phyloP scores from a whole-genome alignment of 2,329 filamentous ascomycete genomes.

The Byssothecium circinans region DNA sequence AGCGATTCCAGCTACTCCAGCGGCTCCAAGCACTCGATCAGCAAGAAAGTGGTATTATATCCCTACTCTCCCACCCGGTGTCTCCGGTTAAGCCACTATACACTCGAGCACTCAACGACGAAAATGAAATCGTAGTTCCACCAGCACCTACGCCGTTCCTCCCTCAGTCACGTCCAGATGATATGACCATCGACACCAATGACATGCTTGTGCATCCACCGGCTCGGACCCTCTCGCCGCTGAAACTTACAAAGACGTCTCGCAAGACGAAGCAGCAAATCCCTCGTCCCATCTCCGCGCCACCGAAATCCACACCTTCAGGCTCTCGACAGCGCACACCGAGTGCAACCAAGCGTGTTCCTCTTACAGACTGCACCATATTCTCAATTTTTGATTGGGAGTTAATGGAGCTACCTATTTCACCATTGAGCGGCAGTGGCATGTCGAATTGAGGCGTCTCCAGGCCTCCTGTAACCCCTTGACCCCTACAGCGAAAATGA shows the following conservation, averaged over 20 bases:
- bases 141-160: neutral
- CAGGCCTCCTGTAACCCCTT: too few relatives aligned
- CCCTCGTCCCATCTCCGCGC: neutral
- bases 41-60: neutral
- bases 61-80: neutral
- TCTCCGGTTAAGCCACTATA: neutral
- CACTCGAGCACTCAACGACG: too few relatives aligned
- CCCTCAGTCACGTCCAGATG: neutral
- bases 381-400: too few relatives aligned
- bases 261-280: neutral
- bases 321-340: neutral
- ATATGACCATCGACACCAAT: neutral
- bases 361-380: neutral
- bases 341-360: neutral
- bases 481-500: too few relatives aligned
- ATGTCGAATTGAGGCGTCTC: too few relatives aligned
- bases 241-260: neutral
- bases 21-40: neutral
- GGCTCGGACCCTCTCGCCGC: too few relatives aligned
- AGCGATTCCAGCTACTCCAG: neutral
- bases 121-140: neutral
- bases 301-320: neutral
- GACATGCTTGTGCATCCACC: too few relatives aligned
- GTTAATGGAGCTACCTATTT: too few relatives aligned
- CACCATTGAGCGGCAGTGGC: too few relatives aligned